phyloP scores from a whole-genome alignment of 192 early-diverging fungal species.

The Dissophora ornata region DNA sequence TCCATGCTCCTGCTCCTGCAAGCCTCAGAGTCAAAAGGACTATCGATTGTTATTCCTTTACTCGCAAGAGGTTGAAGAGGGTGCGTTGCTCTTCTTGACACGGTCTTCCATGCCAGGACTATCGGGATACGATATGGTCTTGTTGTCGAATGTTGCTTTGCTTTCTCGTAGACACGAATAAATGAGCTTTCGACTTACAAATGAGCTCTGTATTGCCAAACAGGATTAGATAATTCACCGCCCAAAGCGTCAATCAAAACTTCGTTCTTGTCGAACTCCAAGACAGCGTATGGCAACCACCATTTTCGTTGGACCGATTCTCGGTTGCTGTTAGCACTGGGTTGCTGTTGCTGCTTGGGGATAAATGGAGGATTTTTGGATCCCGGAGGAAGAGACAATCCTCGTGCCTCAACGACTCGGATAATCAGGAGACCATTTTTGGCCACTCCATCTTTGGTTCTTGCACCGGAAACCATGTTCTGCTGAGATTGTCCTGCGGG shows the following conservation, averaged over 20 bases:
- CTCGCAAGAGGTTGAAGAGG: too few relatives aligned
- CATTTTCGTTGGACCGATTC: constrained; percentile 67
- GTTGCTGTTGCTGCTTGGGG: constrained; percentile 41
- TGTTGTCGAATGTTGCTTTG: too few relatives aligned
- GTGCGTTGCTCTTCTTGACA: too few relatives aligned
- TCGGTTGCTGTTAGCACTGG: constrained; percentile 42
- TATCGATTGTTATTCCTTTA: too few relatives aligned
- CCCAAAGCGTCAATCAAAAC: constrained; percentile 83
- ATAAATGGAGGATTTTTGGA: constrained; percentile 63
- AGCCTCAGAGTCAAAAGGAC: too few relatives aligned
- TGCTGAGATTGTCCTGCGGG: constrained; percentile 31
- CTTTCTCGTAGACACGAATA: too few relatives aligned
- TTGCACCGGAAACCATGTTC: constrained; percentile 9
- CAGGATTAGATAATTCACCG: constrained; percentile 78
- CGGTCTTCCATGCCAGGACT: too few relatives aligned
- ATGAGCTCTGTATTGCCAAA: constrained; percentile 82
- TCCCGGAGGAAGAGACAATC: constrained; percentile 76
- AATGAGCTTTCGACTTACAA: constrained; percentile 82
- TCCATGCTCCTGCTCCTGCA: too few relatives aligned
- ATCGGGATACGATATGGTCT: too few relatives aligned
- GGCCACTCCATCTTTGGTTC: constrained; percentile 6
- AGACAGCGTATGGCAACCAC: constrained; percentile 88
- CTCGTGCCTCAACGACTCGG: constrained; percentile 83
- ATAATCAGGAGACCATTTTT: constrained; percentile 78
- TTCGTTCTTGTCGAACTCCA: constrained; percentile 97